Percentiles rank a stretch among this genome's conserved stretches.
Conservation (phyloP, 164 flowering plant species). For the Vitis labrusca region DNA sequence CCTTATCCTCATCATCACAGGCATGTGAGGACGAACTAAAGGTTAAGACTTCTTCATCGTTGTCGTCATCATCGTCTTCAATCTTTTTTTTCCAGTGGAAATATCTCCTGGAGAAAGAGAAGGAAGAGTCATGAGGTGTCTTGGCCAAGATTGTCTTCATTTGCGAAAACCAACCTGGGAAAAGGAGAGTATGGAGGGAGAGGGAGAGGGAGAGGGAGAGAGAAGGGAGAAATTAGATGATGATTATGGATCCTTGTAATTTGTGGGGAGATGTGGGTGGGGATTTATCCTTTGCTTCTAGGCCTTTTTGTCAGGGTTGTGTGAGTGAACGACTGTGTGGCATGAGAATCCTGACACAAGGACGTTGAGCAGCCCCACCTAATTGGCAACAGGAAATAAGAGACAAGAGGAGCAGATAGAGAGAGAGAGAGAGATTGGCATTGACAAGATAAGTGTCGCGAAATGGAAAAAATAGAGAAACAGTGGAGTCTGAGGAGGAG, state of each 20-base stretch:
- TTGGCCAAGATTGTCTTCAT: slow-evolving; percentile 73
- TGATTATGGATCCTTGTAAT: not conserved
- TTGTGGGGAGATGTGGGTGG: not conserved
- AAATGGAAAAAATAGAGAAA: slow-evolving; percentile 8
- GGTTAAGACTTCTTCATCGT: slow-evolving; percentile 40
- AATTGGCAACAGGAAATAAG: slow-evolving; percentile 16
- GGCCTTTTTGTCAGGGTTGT: slow-evolving; percentile 21
- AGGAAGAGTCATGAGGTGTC: slow-evolving; percentile 67
- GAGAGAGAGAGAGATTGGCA: slow-evolving; percentile 4
- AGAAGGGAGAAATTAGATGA: not conserved
- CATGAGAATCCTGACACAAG: slow-evolving; percentile 36
- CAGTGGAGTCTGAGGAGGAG: slow-evolving; percentile 26
- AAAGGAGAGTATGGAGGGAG: slow-evolving; percentile 8
- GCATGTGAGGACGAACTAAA: slow-evolving; percentile 37
- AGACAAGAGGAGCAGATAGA: not conserved
- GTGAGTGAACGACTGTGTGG: slow-evolving; percentile 3
- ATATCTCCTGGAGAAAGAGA: slow-evolving; percentile 82
- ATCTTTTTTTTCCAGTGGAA: slow-evolving; percentile 59
- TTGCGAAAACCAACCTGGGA: not conserved
- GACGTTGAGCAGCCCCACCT: slow-evolving; percentile 54
- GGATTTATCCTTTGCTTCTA: slow-evolving; percentile 22
- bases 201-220: slow-evolving; percentile 3
- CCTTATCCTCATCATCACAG: slow-evolving; percentile 9
- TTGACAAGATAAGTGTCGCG: slow-evolving; percentile 5
- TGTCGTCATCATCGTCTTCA: slow-evolving; percentile 39